Conservation (phyloP, 352 stramenopile genomes). For the Phytophthora cactorum region DNA sequence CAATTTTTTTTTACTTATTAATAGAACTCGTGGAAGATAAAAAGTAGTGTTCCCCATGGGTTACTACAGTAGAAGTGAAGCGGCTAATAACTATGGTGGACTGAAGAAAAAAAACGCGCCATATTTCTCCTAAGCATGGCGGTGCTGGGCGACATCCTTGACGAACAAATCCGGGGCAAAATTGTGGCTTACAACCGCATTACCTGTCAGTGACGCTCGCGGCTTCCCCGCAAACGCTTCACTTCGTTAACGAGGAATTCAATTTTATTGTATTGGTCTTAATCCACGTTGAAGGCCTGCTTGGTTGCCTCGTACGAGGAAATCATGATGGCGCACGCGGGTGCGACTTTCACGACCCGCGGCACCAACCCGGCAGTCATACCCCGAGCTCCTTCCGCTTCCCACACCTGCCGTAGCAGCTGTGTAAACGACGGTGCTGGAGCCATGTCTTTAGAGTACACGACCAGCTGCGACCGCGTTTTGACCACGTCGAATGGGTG, state of each 20-base stretch:
- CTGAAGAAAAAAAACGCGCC: neutral
- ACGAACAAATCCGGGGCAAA: constrained; percentile 35
- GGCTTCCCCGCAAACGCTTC: neutral
- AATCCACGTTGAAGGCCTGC: constrained; percentile 52
- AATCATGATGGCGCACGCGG: constrained; percentile 85
- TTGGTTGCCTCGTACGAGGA: constrained; percentile 76
- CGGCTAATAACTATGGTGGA: too few relatives aligned
- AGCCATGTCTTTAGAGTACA: constrained; percentile 45
- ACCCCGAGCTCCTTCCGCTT: constrained; percentile 44
- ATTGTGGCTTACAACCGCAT: constrained; percentile 23
- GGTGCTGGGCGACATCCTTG: constrained; percentile 17
- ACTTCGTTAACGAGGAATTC: neutral
- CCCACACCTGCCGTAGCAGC: constrained; percentile 61
- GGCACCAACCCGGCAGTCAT: constrained; percentile 58
- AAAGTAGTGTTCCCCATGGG: too few relatives aligned
- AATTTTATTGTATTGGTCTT: constrained; percentile 14
- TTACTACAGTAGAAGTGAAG: too few relatives aligned
- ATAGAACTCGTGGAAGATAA: too few relatives aligned
- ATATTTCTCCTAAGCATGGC: constrained; percentile 7
- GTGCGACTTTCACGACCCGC: constrained; percentile 73
- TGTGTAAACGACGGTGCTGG: constrained; percentile 36
- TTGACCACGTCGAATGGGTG: constrained; percentile 97
- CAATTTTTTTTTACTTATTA: too few relatives aligned
- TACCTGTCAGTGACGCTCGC: neutral
- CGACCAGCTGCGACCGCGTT: constrained; percentile 82